A percentile compares a stretch with the other conserved stretches of the same genome.
phyloP scores from a whole-genome alignment of 306 rosid species.

The Luffa aegyptiaca region DNA sequence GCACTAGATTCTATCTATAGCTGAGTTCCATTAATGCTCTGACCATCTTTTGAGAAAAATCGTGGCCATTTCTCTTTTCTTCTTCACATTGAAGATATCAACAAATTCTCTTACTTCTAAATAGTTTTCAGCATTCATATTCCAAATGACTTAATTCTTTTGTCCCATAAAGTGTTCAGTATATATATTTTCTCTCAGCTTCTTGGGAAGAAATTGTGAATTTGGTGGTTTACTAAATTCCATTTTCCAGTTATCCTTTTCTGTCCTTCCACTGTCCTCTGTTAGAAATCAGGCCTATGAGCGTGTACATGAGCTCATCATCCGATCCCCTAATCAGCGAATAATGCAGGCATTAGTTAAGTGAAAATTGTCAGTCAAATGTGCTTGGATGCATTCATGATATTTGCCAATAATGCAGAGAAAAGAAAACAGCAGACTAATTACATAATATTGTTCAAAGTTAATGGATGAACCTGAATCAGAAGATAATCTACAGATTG shows the following conservation, averaged over 20 bases:
- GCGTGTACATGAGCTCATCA: not conserved
- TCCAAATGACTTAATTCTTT: not conserved
- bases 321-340: not conserved
- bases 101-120: not conserved
- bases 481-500: conserved; percentile 35
- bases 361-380: not conserved
- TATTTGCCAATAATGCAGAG: not conserved
- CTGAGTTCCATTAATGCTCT: not conserved
- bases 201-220: not conserved
- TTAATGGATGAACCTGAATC: conserved; percentile 49
- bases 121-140: not conserved
- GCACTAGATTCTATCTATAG: not conserved
- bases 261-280: not conserved
- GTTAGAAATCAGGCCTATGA: not conserved
- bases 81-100: not conserved
- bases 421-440: not conserved
- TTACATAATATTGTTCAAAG: not conserved
- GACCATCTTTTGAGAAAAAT: not conserved
- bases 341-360: not conserved
- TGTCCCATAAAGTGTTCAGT: not conserved
- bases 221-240: not conserved
- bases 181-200: not conserved
- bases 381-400: not conserved
- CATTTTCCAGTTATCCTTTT: not conserved
- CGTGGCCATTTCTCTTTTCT: not conserved